A percentile compares a stretch with the other conserved stretches of the same genome.
phyloP scores from a whole-genome alignment of 2,329 filamentous ascomycete species.

The Didymella keratinophila region DNA sequence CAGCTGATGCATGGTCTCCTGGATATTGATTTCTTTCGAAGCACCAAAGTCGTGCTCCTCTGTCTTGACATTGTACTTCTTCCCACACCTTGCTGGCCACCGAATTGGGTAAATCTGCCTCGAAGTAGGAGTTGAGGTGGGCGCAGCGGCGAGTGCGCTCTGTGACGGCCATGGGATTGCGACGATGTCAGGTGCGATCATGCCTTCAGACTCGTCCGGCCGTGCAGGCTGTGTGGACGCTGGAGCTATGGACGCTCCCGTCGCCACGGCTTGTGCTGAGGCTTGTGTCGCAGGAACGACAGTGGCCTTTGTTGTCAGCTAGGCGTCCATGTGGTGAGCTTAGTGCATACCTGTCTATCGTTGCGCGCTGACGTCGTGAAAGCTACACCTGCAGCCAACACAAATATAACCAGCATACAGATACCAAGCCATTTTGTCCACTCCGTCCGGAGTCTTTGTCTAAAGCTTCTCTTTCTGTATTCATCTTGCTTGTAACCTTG shows the following conservation, averaged over 20 bases:
- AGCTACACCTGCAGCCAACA: constrained; percentile 34
- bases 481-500: constrained; percentile 35
- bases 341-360: constrained; percentile 31
- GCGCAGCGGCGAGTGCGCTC: constrained; percentile 20
- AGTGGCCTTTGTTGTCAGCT: constrained; percentile 3
- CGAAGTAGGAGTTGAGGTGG: constrained; percentile 13
- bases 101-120: constrained; percentile 44
- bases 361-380: constrained; percentile 27
- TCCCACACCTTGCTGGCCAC: constrained; percentile 47
- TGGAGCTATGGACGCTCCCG: constrained; percentile 17
- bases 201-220: constrained; percentile 8
- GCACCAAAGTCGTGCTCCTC: constrained; percentile 41
- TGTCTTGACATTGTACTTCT: constrained; percentile 44
- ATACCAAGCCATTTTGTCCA: constrained; percentile 34
- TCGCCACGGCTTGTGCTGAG: constrained; percentile 28
- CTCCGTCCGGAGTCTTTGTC: constrained; percentile 31
- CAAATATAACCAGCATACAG: constrained; percentile 31
- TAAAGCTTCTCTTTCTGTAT: constrained; percentile 31
- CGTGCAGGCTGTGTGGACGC: constrained; percentile 6
- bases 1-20: constrained; percentile 42
- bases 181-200: constrained; percentile 17
- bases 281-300: constrained; percentile 4
- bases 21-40: constrained; percentile 34
- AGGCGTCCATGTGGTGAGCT: background rate
- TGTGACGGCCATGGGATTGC: constrained; percentile 27